phyloP scores from a whole-genome alignment of 1,284 basidiomycete genomes.

The Tremellales sp. region DNA sequence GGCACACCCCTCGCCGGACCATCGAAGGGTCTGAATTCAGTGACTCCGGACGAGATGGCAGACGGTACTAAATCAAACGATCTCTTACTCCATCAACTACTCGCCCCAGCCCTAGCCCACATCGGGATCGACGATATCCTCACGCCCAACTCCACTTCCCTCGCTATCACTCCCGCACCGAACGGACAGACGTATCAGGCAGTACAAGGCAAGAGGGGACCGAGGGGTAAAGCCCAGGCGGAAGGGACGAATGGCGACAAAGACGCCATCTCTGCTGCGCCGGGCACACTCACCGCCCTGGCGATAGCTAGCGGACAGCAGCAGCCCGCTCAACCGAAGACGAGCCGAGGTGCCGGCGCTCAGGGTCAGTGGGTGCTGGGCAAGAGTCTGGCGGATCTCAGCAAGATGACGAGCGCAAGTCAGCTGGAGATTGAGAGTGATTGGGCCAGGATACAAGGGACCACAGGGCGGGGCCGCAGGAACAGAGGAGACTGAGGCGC shows the following conservation, averaged over 20 bases:
- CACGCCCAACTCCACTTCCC: conserved; percentile 36
- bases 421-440: conserved; percentile 46
- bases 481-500: conserved; percentile 33
- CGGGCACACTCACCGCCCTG: conserved; percentile 35
- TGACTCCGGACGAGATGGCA: conserved; percentile 4
- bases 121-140: conserved; percentile 46
- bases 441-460: conserved; percentile 46
- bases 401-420: conserved; percentile 44
- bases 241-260: conserved; percentile 18
- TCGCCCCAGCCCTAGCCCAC: conserved; percentile 36
- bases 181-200: conserved; percentile 16
- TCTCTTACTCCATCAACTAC: conserved; percentile 34
- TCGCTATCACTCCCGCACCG: conserved; percentile 37
- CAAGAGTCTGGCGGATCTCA: conserved; percentile 44
- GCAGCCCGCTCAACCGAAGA: conserved; percentile 13
- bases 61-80: conserved; percentile 31
- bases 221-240: conserved; percentile 29
- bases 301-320: conserved; percentile 35
- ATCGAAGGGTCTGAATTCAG: background rate
- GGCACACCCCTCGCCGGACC: conserved; percentile 5
- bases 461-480: conserved; percentile 32
- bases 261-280: conserved; percentile 24
- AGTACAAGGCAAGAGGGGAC: conserved; percentile 37
- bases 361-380: conserved; percentile 40
- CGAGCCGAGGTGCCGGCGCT: conserved; percentile 28